These are phyloP conservation scores for Globisporangium spiculum DNA, from an alignment of 352 stramenopile species.

Conservation along the genomic window DNA sequence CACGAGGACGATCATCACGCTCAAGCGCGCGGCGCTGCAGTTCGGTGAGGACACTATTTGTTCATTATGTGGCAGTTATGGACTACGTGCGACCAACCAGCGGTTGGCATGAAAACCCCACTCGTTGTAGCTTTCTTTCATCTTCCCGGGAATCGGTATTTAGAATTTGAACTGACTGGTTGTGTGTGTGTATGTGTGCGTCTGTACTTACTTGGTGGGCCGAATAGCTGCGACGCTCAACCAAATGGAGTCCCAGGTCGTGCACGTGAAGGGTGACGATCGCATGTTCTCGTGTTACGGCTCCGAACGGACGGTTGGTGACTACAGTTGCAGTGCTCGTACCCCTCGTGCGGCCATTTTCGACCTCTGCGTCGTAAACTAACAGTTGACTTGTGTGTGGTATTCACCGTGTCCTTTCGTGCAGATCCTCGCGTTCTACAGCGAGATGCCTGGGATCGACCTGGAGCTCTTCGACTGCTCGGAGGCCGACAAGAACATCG, in stretches of 20 bases:
- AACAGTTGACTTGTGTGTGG: background rate
- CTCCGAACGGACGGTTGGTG: constrained; percentile 59
- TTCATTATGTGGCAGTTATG: background rate
- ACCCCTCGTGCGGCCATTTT: background rate
- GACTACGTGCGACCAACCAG: background rate
- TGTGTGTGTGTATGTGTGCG: background rate
- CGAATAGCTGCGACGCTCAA: constrained; percentile 67
- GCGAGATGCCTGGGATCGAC: constrained; percentile 69
- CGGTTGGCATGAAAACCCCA: background rate
- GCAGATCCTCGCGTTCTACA: constrained; percentile 87
- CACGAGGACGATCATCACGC: constrained; percentile 69
- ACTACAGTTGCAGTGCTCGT: background rate
- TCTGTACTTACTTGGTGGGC: background rate
- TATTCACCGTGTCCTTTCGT: background rate
- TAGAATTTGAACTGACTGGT: background rate
- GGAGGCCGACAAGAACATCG: constrained; percentile 73
- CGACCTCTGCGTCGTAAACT: background rate
- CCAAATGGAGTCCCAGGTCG: constrained; percentile 77
- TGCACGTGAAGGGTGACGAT: constrained; percentile 79
- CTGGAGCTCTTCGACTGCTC: constrained; percentile 80
- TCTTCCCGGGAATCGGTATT: no score
- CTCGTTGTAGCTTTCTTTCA: background rate
- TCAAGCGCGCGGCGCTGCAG: constrained; percentile 76
- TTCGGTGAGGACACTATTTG: constrained; percentile 47
- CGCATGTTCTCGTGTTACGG: constrained; percentile 87